These are phyloP conservation scores for Tolypocladium pustulatum DNA, from an alignment of 2,329 filamentous ascomycete genomes.

Conservation along the genomic window DNA sequence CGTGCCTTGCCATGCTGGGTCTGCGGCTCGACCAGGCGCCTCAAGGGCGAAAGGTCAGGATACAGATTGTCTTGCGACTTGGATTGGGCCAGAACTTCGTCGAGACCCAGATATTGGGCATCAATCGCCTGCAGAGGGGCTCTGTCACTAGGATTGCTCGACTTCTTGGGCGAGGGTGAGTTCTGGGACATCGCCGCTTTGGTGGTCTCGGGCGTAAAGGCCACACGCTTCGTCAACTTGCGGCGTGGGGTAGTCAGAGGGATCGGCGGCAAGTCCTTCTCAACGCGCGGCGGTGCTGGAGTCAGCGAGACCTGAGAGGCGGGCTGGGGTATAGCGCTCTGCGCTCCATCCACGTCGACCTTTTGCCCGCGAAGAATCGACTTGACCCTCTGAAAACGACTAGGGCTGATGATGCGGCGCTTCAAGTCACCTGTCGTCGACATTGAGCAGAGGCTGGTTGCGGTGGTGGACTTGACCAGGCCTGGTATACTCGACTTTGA, in stretches of 20 bases:
- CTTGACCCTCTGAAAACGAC: constrained; percentile 44
- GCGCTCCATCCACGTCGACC: constrained; percentile 23
- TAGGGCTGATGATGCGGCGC: constrained; percentile 34
- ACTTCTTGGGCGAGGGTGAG: constrained; percentile 48
- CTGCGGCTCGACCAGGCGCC: constrained; percentile 17
- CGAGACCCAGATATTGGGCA: constrained; percentile 18
- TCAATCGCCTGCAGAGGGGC: constrained; percentile 15
- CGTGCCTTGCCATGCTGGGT: constrained; percentile 12
- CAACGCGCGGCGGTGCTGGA: constrained; percentile 30
- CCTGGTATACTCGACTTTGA: constrained; percentile 33
- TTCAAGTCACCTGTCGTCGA: constrained; percentile 22
- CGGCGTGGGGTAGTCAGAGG: constrained; percentile 57
- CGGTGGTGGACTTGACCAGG: constrained; percentile 34
- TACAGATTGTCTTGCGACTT: constrained; percentile 31
- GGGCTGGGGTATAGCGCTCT: constrained; percentile 38
- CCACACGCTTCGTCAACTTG: constrained; percentile 61
- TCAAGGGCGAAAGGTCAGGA: constrained; percentile 39
- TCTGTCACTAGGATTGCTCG: constrained; percentile 31
- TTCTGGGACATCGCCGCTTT: constrained; percentile 31
- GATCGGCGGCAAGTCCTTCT: constrained; percentile 41
- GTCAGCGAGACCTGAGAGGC: constrained; percentile 31
- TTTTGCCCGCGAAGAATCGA: constrained; percentile 42
- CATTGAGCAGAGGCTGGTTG: constrained; percentile 18
- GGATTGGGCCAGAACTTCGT: constrained; percentile 14
- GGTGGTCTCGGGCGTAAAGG: constrained; percentile 66